Evolutionary conservation across 1,139 yeast species (phyloP).

Genomic region (Eremothecium coryli): DNA sequence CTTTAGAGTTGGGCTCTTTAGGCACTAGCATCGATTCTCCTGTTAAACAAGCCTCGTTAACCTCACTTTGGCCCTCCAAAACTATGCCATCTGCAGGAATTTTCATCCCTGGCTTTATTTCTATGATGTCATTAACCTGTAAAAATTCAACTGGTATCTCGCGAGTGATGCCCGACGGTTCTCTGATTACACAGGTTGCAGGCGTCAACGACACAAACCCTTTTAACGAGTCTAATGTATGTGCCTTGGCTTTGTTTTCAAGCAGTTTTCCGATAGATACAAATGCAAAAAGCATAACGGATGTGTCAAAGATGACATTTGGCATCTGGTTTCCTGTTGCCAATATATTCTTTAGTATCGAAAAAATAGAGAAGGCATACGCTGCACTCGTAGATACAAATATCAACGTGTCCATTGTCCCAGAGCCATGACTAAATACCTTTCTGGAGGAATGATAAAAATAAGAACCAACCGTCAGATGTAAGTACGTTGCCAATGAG

Average conservation of each 20-base stretch:
- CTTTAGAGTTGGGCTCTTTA: constrained; percentile 50
- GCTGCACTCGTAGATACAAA: constrained; percentile 76
- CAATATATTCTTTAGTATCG: constrained; percentile 40
- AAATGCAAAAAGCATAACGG: constrained; percentile 73
- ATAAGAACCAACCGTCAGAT: constrained; percentile 49
- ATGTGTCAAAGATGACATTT: constrained; percentile 73
- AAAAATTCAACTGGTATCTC: constrained; percentile 62
- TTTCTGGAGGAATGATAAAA: constrained; percentile 58
- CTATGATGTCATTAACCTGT: constrained; percentile 67
- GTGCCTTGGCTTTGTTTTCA: constrained; percentile 89
- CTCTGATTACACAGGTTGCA: constrained; percentile 57
- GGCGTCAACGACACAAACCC: constrained; percentile 75
- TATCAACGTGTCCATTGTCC: constrained; percentile 95
- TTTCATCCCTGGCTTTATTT: constrained; percentile 76
- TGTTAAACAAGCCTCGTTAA: constrained; percentile 81
- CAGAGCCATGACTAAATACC: constrained; percentile 61
- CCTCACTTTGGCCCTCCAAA: constrained; percentile 65
- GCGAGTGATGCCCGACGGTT: constrained; percentile 16
- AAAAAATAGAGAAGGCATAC: constrained; percentile 58
- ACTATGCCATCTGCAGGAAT: constrained; percentile 89
- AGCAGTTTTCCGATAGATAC: constrained; percentile 84
- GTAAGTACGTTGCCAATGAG: constrained; percentile 54
- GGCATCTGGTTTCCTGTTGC: constrained; percentile 41
- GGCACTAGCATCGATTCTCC: constrained; percentile 78
- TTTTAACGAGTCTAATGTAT: constrained; percentile 82